Percentiles rank a stretch among this genome's conserved stretches.
phyloP scores from a whole-genome alignment of 352 stramenopile genomes.

The Phytophthora quininea region DNA sequence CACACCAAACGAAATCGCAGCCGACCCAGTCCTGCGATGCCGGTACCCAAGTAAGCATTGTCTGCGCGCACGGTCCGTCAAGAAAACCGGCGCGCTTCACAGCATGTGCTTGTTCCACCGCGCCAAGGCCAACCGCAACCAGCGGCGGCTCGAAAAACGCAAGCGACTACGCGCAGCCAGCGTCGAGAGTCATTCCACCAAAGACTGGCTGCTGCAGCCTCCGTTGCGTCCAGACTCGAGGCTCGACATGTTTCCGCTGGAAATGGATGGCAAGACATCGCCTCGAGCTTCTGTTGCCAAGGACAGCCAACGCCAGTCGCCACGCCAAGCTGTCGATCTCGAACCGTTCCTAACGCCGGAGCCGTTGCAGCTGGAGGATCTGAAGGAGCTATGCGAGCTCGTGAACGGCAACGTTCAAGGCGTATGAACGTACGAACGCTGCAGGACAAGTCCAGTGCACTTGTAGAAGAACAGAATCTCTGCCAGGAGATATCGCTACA shows the following conservation, averaged over 20 bases:
- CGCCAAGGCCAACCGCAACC: constrained; percentile 60
- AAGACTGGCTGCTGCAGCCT: constrained; percentile 4
- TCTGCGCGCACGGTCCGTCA: constrained; percentile 52
- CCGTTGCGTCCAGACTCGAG: neutral
- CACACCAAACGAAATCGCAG: constrained; percentile 43
- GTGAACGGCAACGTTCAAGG: constrained; percentile 17
- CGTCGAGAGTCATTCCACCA: constrained; percentile 4
- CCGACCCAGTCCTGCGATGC: constrained; percentile 43
- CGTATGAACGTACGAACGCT: too few species aligned
- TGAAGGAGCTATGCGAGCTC: constrained; percentile 44
- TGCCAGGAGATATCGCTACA: too few species aligned
- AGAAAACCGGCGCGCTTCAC: constrained; percentile 67
- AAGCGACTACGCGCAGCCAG: constrained; percentile 32
- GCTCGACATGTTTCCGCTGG: constrained; percentile 7
- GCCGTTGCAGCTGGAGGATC: constrained; percentile 42
- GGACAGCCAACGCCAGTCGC: constrained; percentile 16
- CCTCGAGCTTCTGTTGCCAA: neutral
- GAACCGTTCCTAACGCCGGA: constrained; percentile 44
- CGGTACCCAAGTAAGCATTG: constrained; percentile 63
- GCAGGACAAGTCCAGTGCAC: too few species aligned
- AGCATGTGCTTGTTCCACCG: constrained; percentile 66
- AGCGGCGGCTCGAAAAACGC: constrained; percentile 54
- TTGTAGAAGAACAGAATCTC: too few species aligned
- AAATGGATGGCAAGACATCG: too few species aligned
- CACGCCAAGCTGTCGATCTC: constrained; percentile 29